Base-by-base conservation (phyloP, 345 rosid species). In the Cardamine occulta region DNA sequence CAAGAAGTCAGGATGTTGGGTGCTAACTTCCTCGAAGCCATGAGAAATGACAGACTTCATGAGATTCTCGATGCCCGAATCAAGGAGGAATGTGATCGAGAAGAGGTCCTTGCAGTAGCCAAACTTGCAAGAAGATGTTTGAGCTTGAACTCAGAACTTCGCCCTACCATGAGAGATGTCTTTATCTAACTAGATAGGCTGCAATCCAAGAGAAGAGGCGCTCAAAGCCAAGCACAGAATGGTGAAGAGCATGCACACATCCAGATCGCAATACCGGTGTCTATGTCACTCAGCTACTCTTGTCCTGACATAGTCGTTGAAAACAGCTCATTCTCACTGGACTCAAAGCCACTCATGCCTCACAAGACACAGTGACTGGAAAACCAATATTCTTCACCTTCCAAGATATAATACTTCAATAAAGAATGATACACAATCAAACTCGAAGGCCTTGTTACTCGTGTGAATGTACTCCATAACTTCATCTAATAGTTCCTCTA, bases 111-210 rank as follows among this genome's bases (percentile, higher is more conserved):
- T 18, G 74, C 19, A 18, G 82, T 86, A 3, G 83, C 86, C 4
- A 75, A 44, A 10, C 70, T 84, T 0, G 89, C 79, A 19, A 73
- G 44, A 62, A 80, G 79, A 23, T 84, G 86, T 55, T 65, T 86
- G 56, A 42, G 37, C 66, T 31, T 80, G 24, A 74, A 70, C 44
- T 84, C 85, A 6, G 71, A 48, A 39, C 19, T 77, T 28, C 78
- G 83, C 44, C 89, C 87, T 9, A 63, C 81, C 37, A 86, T 82
- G 89, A 86, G 77, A 56, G 58, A 84, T 32, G 85, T 81, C 0
- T 59, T 39, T 3, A 52, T 23, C 44, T 79, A 78, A 21, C 14
- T 84, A 1, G 81, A 77, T 32, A 70, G 65, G 55, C 19, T 68
- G 29, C 70, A 60, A 40, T 61, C 74, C 15, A 39, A 68, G 53